phyloP scores from a whole-genome alignment of 805 yeast species.

The Kodamaea kaohsiungensis region DNA sequence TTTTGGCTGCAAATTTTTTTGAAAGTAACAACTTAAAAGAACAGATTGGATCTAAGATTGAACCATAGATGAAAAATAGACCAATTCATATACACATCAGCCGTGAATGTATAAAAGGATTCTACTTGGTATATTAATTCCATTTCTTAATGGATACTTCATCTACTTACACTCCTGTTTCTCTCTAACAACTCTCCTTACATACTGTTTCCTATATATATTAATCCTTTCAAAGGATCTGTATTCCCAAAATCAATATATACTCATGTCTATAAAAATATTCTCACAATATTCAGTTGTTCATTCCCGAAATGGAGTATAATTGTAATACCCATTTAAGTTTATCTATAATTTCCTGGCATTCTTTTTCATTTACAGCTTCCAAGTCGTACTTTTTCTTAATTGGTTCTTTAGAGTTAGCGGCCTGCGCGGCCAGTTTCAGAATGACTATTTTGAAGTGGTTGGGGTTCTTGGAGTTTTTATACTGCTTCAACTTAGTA shows the following conservation, averaged over 20 bases:
- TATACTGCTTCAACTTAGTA: conserved; percentile 70
- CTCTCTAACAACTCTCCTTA: too few species aligned
- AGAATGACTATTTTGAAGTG: conserved; percentile 78
- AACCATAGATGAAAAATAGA: neutral
- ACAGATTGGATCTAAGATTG: neutral
- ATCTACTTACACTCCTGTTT: too few species aligned
- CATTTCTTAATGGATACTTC: too few species aligned
- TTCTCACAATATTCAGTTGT: neutral
- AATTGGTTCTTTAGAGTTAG: conserved; percentile 48
- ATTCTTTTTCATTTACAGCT: conserved; percentile 59
- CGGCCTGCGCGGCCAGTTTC: conserved; percentile 28
- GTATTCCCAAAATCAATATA: neutral
- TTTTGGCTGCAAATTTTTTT: neutral
- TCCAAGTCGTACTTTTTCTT: conserved; percentile 85
- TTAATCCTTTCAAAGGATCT: neutral
- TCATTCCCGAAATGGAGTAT: conserved; percentile 30
- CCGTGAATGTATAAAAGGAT: too few species aligned
- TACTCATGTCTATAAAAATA: neutral
- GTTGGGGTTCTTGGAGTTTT: conserved; percentile 59
- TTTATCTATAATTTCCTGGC: conserved; percentile 75
- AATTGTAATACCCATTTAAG: conserved; percentile 58
- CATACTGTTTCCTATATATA: neutral
- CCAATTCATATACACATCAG: too few species aligned
- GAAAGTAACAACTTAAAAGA: neutral
- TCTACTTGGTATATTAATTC: too few species aligned